Conservation (phyloP, 2,329 filamentous ascomycete species). For the Beauveria medogensis region DNA sequence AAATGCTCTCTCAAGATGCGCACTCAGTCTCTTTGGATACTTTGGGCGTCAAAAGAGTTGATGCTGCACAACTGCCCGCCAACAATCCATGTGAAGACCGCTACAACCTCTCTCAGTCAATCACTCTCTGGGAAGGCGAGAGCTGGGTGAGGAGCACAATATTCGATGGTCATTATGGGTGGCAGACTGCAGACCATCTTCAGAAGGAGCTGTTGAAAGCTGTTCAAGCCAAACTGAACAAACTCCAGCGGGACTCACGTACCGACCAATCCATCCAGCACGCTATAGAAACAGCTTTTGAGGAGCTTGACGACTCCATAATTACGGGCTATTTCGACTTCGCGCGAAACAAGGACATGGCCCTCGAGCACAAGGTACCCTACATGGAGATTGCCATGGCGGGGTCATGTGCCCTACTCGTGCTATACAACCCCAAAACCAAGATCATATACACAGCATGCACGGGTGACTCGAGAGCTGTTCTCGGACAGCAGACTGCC, state of each 20-base stretch:
- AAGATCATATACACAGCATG: conserved; percentile 49
- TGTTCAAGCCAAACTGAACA: conserved; percentile 16
- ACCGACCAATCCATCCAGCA: background rate
- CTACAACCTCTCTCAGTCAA: background rate
- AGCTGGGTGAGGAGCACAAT: conserved; percentile 27
- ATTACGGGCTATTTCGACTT: conserved; percentile 20
- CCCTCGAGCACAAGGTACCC: conserved; percentile 6
- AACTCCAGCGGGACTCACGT: background rate
- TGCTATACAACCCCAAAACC: conserved; percentile 44
- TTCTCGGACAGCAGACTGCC: conserved; percentile 38
- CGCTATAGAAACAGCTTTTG: conserved; percentile 9
- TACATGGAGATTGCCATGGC: conserved; percentile 19
- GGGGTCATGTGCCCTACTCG: conserved; percentile 52
- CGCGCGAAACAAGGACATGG: conserved; percentile 15
- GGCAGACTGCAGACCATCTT: conserved; percentile 25
- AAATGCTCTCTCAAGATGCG: background rate
- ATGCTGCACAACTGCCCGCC: background rate
- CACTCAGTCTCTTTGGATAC: background rate
- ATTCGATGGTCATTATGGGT: conserved; percentile 29
- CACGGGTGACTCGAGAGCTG: conserved; percentile 54
- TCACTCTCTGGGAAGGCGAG: conserved; percentile 1
- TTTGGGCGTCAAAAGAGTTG: background rate
- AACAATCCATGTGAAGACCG: conserved; percentile 2
- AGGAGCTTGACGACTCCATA: conserved; percentile 44
- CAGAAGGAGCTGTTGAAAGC: conserved; percentile 22